Evolutionary conservation across 2,329 filamentous ascomycete species (phyloP), one percentile per base, ranked within the genome.

Genomic region (Pseudocercospora musae): DNA sequence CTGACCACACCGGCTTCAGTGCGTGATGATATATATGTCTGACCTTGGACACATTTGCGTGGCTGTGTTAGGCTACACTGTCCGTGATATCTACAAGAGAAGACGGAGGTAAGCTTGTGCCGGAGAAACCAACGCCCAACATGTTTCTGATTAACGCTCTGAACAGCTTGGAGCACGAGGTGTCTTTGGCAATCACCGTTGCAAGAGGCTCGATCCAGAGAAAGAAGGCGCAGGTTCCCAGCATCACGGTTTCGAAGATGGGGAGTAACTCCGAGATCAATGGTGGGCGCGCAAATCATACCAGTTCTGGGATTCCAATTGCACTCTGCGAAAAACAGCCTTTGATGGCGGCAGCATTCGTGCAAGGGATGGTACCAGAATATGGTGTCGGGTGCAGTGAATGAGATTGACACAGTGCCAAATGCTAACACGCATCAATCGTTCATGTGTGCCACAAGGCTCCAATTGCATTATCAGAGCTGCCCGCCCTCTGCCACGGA

Each of bases 301-400:
- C 46, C 18, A 40, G 11, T 15, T 3, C 52, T 3, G 52, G 52
- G 0, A 29, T 69, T 8, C 68, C 69, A 20, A 67, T 71, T n/a
- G 67, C 64, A 1, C 65, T 71, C 8, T 67, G 68, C 31, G 69
- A 68, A 27, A 70, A 71, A 33, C 62, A 68, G 25, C 60, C 68
- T 6, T 62, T 62, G 33, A 68, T 69, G 59, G 65, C 65, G 37
- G 33, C 62, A 10, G 58, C 31, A 21, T 68, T 71, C 57, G 59
- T 69, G 15, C 23, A 56, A 18, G 55, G 64, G 46, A 67, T 71
- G 65, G 58, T 63, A 15, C 64, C 68, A 6, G 65, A 70, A 10
- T 69, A 68, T 57, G 66, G 69, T 27, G 64, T 68, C 69, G 58
- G n/a, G 59, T 52, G 42, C 13, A 13, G 13, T 18, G 10, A 21